phyloP scores from a whole-genome alignment of 345 rosid genomes.

The thale cress (Arabidopsis thaliana) region TAIR10.1 NC_003075.7:15705501-15706000 shows the following conservation, averaged over 20 bases:
- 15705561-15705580: background rate
- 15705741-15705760: background rate
- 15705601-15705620: background rate
- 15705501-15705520: background rate
- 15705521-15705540: background rate
- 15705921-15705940: background rate
- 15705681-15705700: no score
- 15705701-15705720: no score
- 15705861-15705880: background rate
- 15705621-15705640: background rate
- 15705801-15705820: background rate
- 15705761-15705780: background rate
- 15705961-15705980: background rate
- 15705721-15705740: no score
- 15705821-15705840: background rate
- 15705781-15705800: background rate
- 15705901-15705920: background rate
- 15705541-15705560: background rate
- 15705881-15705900: background rate
- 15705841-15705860: background rate
- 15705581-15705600: background rate
- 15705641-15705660: background rate
- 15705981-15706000: background rate
- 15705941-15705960: slow-evolving; percentile 1
- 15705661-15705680: no score